Evolutionary conservation across 768 basidiomycete genomes (phyloP), one percentile per base, ranked within the genome.

Genomic region (Mycena metata): DNA sequence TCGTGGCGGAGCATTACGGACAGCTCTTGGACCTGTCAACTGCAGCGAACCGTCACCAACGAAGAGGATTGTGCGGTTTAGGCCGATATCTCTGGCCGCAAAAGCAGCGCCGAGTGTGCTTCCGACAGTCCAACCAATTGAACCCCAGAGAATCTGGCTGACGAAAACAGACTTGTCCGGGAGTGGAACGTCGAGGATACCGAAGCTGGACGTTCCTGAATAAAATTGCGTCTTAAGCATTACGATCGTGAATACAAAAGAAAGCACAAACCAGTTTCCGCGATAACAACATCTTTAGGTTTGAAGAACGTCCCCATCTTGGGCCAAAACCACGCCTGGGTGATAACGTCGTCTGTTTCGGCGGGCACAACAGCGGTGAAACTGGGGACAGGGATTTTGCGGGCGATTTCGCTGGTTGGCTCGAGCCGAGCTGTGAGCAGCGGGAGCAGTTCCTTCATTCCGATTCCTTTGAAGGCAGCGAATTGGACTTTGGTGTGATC

Each of bases 61-160:
- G 78, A 97, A 96, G 47, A 96, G 80, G 47, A 98, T 90, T 1
- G 91, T 90, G 45, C 96, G 83, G 5, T 89, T 84, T 46, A 89
- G 80, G 6, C 82, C 80, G 12, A 81, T 73, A 54, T 96, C 93
- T 45, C 84, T 82, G 2, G 91, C 95, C 3, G 93, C 96, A 36
- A 96, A 82, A 4, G 94, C 92, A 8, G 91, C 91, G 36, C 96
- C 95, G 0, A 96, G 85, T 19, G 88, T 85, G 50, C 88, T 87
- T 82, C 94, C 94, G 45, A 92, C 89, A 19, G 91, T 89, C 91
- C 92, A 98, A 0, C 96, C 96, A 71, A 98, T 98, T 66, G 91
- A 91, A 56, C 96, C 96, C 91, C 93, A 98, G 7, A 98, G 80
- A 57, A 97, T 89, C 79, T 96, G 95, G 67, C 85, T 88, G 43